Evolutionary conservation across 768 basidiomycete genomes (phyloP), one percentile per base, ranked within the genome.

Genomic region (Pulveroboletus sp.): DNA sequence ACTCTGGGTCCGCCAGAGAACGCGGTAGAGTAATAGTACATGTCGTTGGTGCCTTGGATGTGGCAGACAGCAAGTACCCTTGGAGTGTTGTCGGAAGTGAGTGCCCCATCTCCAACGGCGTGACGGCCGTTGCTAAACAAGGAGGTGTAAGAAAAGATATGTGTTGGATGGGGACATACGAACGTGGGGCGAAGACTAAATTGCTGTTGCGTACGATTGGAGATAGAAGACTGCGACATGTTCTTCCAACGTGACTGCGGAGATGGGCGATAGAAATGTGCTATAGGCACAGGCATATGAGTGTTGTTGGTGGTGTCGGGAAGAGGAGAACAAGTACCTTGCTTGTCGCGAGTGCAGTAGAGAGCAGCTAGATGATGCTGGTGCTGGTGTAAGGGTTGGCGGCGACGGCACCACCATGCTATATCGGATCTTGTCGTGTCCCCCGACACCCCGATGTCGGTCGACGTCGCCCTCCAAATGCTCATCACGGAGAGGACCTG

Each of bases 101-200:
- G 73, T 82, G 90, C 90, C 90, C 90, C 90, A 91, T 93, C 90
- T 74, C 89, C 90, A 93, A 92, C 90, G 89, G 85, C 79, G 75
- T 83, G 85, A 88, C 88, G 82, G 73, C 88, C 90, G 89, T 92
- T 92, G 90, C 90, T 93, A 43, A 28, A 56, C 8, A 26, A 8
- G 3, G 15, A 1, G 14, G 39, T 14, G 51, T 67, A 43, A 68
- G 61, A 52, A 8, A 42, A 15, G 10, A 27, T 6, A 27, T 41
- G 33, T 36, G 18, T 31, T 28, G 15, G 21, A 8, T 12, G 32
- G 45, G 21, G 38, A 31, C 8, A 83, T 46, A 65, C 62, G 38
- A 79, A 93, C 89, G 87, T 78, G 90, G 90, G 90, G 90, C 89
- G 78, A 82, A 86, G 83, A 93, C 87, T 93, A 92, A 80, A 93